Base-by-base conservation (phyloP, 2,329 filamentous ascomycete genomes). In the Rasamsonia emersonii region DNA sequence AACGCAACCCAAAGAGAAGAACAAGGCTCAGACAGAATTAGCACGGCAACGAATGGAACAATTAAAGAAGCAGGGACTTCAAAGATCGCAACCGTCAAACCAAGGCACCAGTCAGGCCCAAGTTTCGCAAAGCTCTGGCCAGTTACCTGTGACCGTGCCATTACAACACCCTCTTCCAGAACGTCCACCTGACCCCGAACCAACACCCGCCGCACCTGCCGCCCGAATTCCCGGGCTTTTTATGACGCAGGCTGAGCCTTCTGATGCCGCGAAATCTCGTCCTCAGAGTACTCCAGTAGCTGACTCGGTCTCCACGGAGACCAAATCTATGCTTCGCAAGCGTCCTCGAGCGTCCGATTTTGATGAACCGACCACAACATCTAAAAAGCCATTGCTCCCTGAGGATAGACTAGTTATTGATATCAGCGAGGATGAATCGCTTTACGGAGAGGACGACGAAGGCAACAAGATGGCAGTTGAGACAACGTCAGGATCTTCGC, bases 11-110 rank as follows among this genome's bases (percentile, higher is more conserved):
- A 51, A 50, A 29, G 43, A 47, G 20, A 54, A 64, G 42, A 63
- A 65, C 18, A 75, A 79, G 49, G 75, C 74, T 11, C 73, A 86
- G 42, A 93, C 83, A 38, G 83, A 84, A 37, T 61, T 86, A 18
- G 68, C 88, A 28, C 77, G 84, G 42, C 75, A 85, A 50, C 86
- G 85, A 44, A 79, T 93, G 50, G 83, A 86, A 38, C 80, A 80
- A 14, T 61, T 91, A 14, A 76, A 77, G 44, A 78, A 75, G 35
- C 58, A 56, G 41, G 56, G 57, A 32, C 45, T 66, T 9, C 64
- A 53, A 45, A 55, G 29, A 37, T 58, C 50, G 44, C 56, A 49
- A 50, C 24, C 31, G n/a, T n/a, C n/a, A n/a, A n/a, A n/a, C n/a
- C 23, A 32, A 35, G 35, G 20, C 11, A 33, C 21, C n/a, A 28